Evolutionary conservation across 2,329 filamentous ascomycete species (phyloP), one percentile per base, ranked within the genome.

Genomic region (Grosmannia clavigera): DNA sequence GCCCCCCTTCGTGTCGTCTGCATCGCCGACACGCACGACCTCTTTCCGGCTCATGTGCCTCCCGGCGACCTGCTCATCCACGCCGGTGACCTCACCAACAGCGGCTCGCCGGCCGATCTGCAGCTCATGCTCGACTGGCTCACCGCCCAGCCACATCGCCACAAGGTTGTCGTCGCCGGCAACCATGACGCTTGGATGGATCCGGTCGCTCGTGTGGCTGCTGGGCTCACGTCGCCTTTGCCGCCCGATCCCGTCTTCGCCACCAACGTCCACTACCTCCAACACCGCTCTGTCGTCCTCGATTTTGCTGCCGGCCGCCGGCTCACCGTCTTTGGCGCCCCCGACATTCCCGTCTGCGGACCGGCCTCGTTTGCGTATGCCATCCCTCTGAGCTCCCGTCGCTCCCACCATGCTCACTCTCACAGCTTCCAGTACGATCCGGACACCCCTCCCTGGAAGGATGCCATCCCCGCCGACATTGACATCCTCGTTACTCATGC

Each of bases 181-280:
- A 96, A 96, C 69, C 92, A 96, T 71, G 92, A 96, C 69, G 86
- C 83, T 67, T 95, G 84, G 76, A 87, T 95, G 63, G 92, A 95
- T 71, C 76, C 81, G 29, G 76, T 77, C 40, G 84, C 83, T 16
- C 79, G 88, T 4, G 72, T 70, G 19, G 73, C 78, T 11, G 76
- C 80, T 54, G 84, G 90, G 68, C 35, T 40, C 35, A 35, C 19
- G 6, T 35, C 43, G n/a, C 33, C 9, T n/a, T 10, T 7, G 56
- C 11, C 2, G 10, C n/a, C 38, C 14, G 33, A 10, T 3, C 77
- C 92, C 19, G 76, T 90, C 66, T 84, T 89, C 75, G 84, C 81
- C 58, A 77, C 77, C 52, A 58, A 55, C 59, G 74, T 96, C 55
- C 77, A 84, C 66, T 96, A 96, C 70, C 81, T 96, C 3, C 82